phyloP scores from a whole-genome alignment of 192 early-diverging fungal species.

The Gigaspora rosea region DNA sequence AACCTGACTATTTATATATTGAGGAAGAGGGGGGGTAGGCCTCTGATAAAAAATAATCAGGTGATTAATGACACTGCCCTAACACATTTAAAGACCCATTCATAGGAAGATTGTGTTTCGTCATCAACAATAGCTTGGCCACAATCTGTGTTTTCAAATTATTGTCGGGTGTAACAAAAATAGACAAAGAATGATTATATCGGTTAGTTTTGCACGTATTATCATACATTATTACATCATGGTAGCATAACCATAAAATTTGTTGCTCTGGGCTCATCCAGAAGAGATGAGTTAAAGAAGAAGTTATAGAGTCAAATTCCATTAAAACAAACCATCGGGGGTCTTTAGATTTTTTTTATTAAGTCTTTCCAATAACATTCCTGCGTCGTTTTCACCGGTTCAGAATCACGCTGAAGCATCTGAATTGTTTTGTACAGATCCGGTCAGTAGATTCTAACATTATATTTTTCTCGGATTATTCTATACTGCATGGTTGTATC shows the following conservation, averaged over 20 bases:
- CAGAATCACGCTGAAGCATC: neutral
- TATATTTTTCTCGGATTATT: neutral
- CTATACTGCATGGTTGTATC: neutral
- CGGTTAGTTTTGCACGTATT: neutral
- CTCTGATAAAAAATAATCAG: too few species aligned
- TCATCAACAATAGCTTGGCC: neutral
- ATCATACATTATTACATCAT: slow-evolving; percentile 4
- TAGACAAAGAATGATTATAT: neutral
- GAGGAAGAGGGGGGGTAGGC: too few species aligned
- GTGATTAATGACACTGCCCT: too few species aligned
- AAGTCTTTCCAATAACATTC: neutral
- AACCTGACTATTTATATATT: too few species aligned
- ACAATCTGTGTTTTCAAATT: neutral
- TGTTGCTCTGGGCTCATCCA: neutral
- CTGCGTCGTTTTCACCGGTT: neutral
- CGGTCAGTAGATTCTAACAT: neutral
- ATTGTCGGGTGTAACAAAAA: neutral
- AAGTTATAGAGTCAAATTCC: neutral
- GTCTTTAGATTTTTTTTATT: neutral
- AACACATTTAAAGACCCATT: neutral
- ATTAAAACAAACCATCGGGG: neutral
- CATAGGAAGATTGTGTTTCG: neutral
- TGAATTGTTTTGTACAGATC: neutral
- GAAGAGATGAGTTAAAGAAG: neutral
- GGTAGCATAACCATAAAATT: neutral